Evolutionary conservation across 371 early-diverging fungal species (phyloP).

Genomic region (Basidiobolus meristosporus): DNA sequence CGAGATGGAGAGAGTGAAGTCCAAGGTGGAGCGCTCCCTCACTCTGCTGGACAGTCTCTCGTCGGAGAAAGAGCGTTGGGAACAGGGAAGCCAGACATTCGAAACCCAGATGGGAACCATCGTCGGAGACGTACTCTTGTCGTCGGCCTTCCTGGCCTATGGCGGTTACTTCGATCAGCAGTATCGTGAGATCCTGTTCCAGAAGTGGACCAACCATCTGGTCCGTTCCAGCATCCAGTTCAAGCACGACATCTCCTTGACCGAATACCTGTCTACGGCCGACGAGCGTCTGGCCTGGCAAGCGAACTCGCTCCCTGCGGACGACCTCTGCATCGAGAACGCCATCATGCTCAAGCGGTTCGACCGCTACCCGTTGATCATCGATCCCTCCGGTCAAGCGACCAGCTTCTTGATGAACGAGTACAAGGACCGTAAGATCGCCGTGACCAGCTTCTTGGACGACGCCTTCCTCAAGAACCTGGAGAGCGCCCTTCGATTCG

Average conservation of each 20-base stretch:
- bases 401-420: conserved; percentile 73
- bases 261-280: conserved; percentile 83
- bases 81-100: conserved; percentile 73
- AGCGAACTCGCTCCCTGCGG: conserved; percentile 65
- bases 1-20: conserved; percentile 91
- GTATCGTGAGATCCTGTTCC: conserved; percentile 61
- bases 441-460: conserved; percentile 92
- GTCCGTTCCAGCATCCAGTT: conserved; percentile 52
- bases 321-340: conserved; percentile 90
- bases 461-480: conserved; percentile 91
- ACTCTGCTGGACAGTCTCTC: conserved; percentile 76
- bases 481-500: conserved; percentile 94
- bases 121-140: conserved; percentile 92
- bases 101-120: conserved; percentile 92
- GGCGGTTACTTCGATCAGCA: conserved; percentile 95
- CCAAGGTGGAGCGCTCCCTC: conserved; percentile 82
- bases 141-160: conserved; percentile 88
- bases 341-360: conserved; percentile 89
- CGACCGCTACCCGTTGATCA: conserved; percentile 90
- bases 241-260: conserved; percentile 65
- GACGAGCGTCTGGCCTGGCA: conserved; percentile 90
- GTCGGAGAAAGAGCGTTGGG: conserved; percentile 91
- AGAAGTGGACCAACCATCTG: conserved; percentile 65
- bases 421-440: conserved; percentile 71
- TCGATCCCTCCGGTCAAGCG: conserved; percentile 94